Conservation (phyloP, 148 eudicot genomes). For the Diospyros lotus region DNA sequence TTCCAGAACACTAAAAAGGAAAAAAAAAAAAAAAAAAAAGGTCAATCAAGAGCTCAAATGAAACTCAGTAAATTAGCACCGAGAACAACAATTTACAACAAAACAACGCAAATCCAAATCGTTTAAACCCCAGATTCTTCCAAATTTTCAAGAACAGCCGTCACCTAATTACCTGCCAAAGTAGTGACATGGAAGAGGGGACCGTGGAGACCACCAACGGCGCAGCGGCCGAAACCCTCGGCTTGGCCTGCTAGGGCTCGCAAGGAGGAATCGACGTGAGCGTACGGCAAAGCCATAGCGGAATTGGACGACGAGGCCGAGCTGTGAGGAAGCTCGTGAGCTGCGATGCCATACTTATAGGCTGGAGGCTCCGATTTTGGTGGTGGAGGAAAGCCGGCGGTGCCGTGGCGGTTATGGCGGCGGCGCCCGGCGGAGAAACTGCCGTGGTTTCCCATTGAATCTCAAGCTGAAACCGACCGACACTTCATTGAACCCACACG, state of each 20-base stretch:
- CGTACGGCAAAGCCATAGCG: constrained; percentile 29
- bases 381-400: neutral
- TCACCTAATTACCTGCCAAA: constrained; percentile 25
- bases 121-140: neutral
- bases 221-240: constrained; percentile 43
- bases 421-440: constrained; percentile 10
- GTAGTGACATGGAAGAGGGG: constrained; percentile 33
- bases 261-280: constrained; percentile 30
- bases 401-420: constrained; percentile 7
- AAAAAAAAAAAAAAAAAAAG: neutral
- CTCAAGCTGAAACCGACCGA: neutral
- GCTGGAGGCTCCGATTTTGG: neutral
- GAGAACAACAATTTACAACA: too few relatives aligned
- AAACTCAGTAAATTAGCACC: neutral
- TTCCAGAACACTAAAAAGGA: too few relatives aligned
- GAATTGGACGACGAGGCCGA: neutral
- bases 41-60: neutral
- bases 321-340: neutral
- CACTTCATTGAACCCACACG: too few relatives aligned
- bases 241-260: constrained; percentile 44
- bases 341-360: neutral
- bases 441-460: constrained; percentile 32
- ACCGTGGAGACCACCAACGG: constrained; percentile 45
- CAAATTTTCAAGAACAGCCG: neutral
- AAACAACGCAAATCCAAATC: neutral